Evolutionary conservation across 2,329 filamentous ascomycete genomes (phyloP), one percentile per base, ranked within the genome.

Genomic region (Colletotrichum tanaceti): DNA sequence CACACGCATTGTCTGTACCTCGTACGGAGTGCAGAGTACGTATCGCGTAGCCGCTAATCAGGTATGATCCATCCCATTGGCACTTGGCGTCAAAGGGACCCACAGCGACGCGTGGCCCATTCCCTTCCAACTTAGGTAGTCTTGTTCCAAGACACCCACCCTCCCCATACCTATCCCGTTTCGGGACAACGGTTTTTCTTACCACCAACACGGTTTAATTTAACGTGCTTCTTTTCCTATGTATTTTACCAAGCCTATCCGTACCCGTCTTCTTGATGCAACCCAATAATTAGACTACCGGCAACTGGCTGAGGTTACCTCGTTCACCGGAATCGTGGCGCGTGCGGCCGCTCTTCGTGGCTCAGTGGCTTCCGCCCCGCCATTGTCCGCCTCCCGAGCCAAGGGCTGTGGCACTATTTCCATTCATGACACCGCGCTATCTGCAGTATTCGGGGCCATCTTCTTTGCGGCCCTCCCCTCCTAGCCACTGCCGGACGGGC

Each of bases 31-130:
- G 4, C 24, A 24, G 24, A 24, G 24, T 4, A 32, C 28, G 10
- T 32, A 32, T 32, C 28, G 7, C 28, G 41, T 35, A 53, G 11
- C 62, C 54, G n/a, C 46, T 18, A 1, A 20, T n/a, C n/a, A 57
- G 43, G 10, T 41, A 41, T 32, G 16, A 24, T 57, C 44, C 62
- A 11, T 32, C 7, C 18, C 44, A 60, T 60, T 61, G 62, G 62
- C 49, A 46, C 28, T 57, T 43, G 47, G 57, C 55, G 32, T 35
- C 22, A 9, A 28, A 6, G n/a, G 32, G 65, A 22, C 38, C 65
- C 65, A 61, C 38, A 57, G 62, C 32, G 65, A 68, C 65, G 65
- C 65, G 65, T 68, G 65, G 65, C 65, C 58, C 50, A 14, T 18
- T 41, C 32, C 38, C 49, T 60, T 59, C 13, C 55, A n/a, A n/a